Base-by-base conservation (phyloP, 78 protist genomes). In the Isochrysis galbana region DNA sequence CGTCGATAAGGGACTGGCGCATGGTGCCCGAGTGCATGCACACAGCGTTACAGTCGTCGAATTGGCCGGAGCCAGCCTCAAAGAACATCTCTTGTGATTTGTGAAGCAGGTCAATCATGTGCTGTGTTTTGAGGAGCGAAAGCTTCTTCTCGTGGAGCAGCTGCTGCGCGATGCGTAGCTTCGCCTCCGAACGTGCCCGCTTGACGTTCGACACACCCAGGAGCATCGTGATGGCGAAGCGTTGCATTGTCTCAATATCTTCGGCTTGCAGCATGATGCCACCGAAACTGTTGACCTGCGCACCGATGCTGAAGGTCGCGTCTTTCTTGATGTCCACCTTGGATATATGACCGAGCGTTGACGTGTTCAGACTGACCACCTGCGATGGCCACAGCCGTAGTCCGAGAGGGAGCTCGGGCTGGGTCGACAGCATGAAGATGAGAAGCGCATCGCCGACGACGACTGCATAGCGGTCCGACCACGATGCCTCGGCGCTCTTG, bases 1-100 rank as follows among this genome's bases (percentile, higher is more conserved):
- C 84, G 46, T 77, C 84, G 44, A 77, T 77, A 4, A 77, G 84
- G 34, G 47, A 39, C 84, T 77, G 84, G 84, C 84, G 84, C 84
- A 77, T 77, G 34, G n/a, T 26, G 84, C 84, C 84, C 44, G 84
- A 77, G 46, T 77, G 84, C 84, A 77, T 77, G 84, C 84, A 77
- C 84, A 77, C 84, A 17, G 84, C 84, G 46, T 77, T 77, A 46
- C 84, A 77, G 84, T 77, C 84, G 84, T 77, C 84, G 46, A 77
- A 77, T 46, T 77, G 84, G 23, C 84, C 84, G 19, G 84, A 77
- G 84, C 84, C 84, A 5, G 84, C 84, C 84, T 77, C 84, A 29
- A 77, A 77, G 46, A 77, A 77, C 84, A 77, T 77, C 46, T 77
- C 84, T 29, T 77, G 84, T 46, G 84, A 77, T 46, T 77, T 77